A percentile compares a stretch with the other conserved stretches of the same genome.
phyloP scores from a whole-genome alignment of 1,284 basidiomycete genomes.

The Volvariella volvacea region DNA sequence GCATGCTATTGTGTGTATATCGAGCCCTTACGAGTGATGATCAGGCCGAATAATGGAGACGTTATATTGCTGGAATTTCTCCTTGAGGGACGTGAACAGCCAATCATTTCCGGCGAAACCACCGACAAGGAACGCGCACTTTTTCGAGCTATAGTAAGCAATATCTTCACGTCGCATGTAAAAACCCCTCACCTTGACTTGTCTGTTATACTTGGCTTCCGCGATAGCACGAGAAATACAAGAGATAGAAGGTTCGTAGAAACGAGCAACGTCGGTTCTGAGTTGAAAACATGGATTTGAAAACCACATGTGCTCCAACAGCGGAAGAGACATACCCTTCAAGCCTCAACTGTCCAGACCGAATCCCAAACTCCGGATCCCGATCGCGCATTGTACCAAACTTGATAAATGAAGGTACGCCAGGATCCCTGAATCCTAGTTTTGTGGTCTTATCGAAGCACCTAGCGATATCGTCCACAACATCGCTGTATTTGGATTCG shows the following conservation, averaged over 20 bases:
- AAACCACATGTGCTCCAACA: background rate
- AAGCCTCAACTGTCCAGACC: conserved; percentile 9
- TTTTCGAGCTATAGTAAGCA: background rate
- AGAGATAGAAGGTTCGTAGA: conserved; percentile 5
- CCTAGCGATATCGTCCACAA: conserved; percentile 7
- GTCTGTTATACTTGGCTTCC: conserved; percentile 4
- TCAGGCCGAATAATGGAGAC: conserved; percentile 19
- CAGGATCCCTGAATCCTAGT: conserved; percentile 3
- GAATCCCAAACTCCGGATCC: conserved; percentile 19
- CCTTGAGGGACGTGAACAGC: conserved; percentile 15
- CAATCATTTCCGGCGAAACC: conserved; percentile 11
- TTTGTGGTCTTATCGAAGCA: conserved; percentile 8
- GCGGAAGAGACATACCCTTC: conserved; percentile 10
- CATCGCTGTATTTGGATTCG: conserved; percentile 4
- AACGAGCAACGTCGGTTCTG: conserved; percentile 2
- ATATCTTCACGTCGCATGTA: background rate
- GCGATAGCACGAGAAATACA: conserved; percentile 1
- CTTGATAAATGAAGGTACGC: conserved; percentile 6
- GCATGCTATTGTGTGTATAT: too few relatives aligned
- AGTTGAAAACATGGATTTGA: background rate
- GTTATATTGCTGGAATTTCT: conserved; percentile 11
- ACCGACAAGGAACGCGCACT: conserved; percentile 2
- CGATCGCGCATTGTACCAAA: conserved; percentile 18
- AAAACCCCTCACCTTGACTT: conserved; percentile 5
- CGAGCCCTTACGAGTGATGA: conserved; percentile 17